Conservation (phyloP, 208 protist genomes). For the Lotmaria passim region DNA sequence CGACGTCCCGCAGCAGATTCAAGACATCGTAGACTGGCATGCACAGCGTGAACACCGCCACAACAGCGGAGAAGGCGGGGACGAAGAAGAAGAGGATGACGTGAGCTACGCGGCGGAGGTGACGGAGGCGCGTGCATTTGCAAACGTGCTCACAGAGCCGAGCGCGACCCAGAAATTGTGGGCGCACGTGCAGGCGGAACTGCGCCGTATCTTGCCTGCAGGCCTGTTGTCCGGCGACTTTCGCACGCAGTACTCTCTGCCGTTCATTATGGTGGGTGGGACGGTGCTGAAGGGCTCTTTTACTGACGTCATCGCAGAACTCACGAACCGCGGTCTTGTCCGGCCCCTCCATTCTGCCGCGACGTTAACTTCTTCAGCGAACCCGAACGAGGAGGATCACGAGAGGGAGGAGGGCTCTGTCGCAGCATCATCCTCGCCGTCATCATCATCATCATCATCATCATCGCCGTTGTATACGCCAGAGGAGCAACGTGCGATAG, state of each 20-base stretch:
- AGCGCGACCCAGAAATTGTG: slow-evolving; percentile 1
- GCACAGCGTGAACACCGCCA: not conserved
- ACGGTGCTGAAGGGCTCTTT: slow-evolving; percentile 20
- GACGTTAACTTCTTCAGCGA: too few relatives aligned
- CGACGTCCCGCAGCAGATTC: slow-evolving; percentile 25
- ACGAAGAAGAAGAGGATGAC: too few relatives aligned
- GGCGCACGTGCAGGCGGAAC: not conserved
- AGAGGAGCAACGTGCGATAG: slow-evolving; percentile 39
- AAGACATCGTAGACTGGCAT: slow-evolving; percentile 3
- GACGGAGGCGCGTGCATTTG: slow-evolving; percentile 9
- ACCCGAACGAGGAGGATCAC: too few relatives aligned
- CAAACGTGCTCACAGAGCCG: slow-evolving; percentile 4
- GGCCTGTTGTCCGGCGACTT: slow-evolving; percentile 5
- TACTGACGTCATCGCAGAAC: slow-evolving; percentile 10
- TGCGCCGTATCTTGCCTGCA: slow-evolving; percentile 1
- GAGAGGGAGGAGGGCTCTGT: too few relatives aligned
- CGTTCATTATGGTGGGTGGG: slow-evolving; percentile 22
- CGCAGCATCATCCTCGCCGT: not conserved
- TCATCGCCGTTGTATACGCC: not conserved
- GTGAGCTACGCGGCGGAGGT: not conserved
- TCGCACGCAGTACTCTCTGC: slow-evolving; percentile 19
- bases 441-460: too few relatives aligned
- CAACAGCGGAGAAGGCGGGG: not conserved
- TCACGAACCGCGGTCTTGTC: slow-evolving; percentile 9
- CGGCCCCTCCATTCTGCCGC: too few relatives aligned